Evolutionary conservation across 2,329 filamentous ascomycete species (phyloP).

Genomic region (Fusarium tjaetaba): DNA sequence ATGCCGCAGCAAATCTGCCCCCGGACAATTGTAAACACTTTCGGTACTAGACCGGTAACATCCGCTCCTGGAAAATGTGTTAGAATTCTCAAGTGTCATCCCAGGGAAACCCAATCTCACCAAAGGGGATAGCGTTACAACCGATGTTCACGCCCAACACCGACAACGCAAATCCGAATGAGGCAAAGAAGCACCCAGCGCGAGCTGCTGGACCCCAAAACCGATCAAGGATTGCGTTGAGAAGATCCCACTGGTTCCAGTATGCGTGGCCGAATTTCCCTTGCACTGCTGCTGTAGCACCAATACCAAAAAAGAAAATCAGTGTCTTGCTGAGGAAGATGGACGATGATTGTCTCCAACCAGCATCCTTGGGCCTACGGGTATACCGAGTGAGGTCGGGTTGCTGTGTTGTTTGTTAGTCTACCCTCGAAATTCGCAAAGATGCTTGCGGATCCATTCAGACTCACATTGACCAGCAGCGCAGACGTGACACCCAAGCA

Average conservation of each 20-base stretch:
- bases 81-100: neutral
- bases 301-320: neutral
- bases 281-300: conserved; percentile 38
- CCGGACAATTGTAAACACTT: no score
- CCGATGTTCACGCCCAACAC: neutral
- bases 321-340: neutral
- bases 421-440: neutral
- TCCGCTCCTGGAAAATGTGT: neutral
- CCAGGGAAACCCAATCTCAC: neutral
- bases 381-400: neutral
- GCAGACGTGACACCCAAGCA: neutral
- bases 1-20: no score
- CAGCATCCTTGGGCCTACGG: neutral
- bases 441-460: neutral
- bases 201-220: conserved; percentile 46
- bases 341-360: neutral
- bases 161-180: neutral
- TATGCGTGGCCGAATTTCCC: conserved; percentile 48
- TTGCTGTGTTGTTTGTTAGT: neutral
- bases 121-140: neutral
- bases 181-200: conserved; percentile 44
- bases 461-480: neutral
- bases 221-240: conserved; percentile 50
- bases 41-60: no score
- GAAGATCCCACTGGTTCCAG: conserved; percentile 51